Percentiles rank a stretch among this genome's conserved stretches.
Conservation (phyloP, 805 yeast genomes). For the Teunomyces tritomae region DNA sequence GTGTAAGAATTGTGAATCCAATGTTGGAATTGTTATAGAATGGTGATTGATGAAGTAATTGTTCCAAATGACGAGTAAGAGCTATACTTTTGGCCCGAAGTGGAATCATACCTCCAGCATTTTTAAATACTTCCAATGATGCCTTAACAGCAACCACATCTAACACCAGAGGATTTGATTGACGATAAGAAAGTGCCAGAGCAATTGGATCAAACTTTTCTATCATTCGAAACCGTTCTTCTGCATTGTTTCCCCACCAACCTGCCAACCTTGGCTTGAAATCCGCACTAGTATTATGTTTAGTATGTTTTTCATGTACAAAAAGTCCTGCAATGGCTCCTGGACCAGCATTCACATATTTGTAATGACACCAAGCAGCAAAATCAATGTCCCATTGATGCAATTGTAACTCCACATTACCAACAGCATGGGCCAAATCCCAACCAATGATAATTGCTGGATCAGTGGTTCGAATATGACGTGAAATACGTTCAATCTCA, state of each 20-base stretch:
- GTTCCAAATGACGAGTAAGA: slow-evolving; percentile 58
- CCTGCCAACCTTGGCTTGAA: slow-evolving; percentile 79
- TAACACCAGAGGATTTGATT: slow-evolving; percentile 85
- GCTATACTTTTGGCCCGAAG: slow-evolving; percentile 55
- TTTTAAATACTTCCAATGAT: slow-evolving; percentile 58
- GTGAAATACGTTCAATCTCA: slow-evolving; percentile 70
- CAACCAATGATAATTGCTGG: slow-evolving; percentile 68
- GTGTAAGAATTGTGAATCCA: slow-evolving; percentile 74
- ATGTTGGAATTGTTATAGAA: slow-evolving; percentile 38
- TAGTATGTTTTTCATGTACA: slow-evolving; percentile 56
- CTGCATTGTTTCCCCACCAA: slow-evolving; percentile 92
- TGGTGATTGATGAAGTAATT: slow-evolving; percentile 43
- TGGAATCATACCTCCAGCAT: slow-evolving; percentile 60
- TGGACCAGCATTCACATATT: slow-evolving; percentile 89
- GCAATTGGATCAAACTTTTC: slow-evolving; percentile 74
- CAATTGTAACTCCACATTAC: slow-evolving; percentile 71
- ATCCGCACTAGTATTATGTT: slow-evolving; percentile 22
- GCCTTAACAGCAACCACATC: slow-evolving; percentile 74
- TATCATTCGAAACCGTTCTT: slow-evolving; percentile 73
- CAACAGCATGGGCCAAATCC: slow-evolving; percentile 95
- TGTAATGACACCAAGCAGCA: slow-evolving; percentile 94
- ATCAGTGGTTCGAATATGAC: slow-evolving; percentile 44
- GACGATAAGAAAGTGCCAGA: slow-evolving; percentile 87
- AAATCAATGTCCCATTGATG: slow-evolving; percentile 93
- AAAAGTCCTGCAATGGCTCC: slow-evolving; percentile 89